Evolutionary conservation across 2,329 filamentous ascomycete species (phyloP).

Genomic region (Fusarium pseudonygamai): DNA sequence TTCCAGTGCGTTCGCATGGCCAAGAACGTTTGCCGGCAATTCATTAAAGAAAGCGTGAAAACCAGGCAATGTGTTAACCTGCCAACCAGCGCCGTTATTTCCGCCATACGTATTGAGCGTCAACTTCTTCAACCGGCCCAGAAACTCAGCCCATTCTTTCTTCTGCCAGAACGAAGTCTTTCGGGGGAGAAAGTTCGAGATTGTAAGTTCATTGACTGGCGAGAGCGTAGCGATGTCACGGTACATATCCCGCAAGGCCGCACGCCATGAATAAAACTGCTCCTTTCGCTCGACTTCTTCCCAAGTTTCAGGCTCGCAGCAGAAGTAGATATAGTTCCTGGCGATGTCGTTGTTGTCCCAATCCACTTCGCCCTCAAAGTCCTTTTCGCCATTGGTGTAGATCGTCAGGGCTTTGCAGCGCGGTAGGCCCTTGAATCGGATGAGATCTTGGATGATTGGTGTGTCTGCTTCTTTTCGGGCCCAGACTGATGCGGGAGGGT

Average conservation of each 20-base stretch:
- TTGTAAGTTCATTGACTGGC: background rate
- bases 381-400: background rate
- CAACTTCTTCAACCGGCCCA: background rate
- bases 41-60: conserved; percentile 11
- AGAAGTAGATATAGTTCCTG: background rate
- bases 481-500: conserved; percentile 9
- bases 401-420: background rate
- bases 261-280: background rate
- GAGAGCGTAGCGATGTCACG: background rate
- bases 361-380: background rate
- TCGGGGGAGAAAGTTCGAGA: background rate
- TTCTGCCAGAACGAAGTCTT: background rate
- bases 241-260: conserved; percentile 5
- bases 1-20: background rate
- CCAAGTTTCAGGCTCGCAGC: background rate
- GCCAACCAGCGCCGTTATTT: background rate
- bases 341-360: conserved; percentile 4
- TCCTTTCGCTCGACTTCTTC: background rate
- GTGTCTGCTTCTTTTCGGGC: background rate
- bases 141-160: background rate
- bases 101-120: conserved; percentile 6
- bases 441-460: background rate
- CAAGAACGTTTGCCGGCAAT: background rate
- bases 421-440: background rate
- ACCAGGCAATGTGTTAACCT: background rate